A percentile compares a stretch with the other conserved stretches of the same genome.
phyloP scores from a whole-genome alignment of 1,139 yeast genomes.

The Hansenula sp. region DNA sequence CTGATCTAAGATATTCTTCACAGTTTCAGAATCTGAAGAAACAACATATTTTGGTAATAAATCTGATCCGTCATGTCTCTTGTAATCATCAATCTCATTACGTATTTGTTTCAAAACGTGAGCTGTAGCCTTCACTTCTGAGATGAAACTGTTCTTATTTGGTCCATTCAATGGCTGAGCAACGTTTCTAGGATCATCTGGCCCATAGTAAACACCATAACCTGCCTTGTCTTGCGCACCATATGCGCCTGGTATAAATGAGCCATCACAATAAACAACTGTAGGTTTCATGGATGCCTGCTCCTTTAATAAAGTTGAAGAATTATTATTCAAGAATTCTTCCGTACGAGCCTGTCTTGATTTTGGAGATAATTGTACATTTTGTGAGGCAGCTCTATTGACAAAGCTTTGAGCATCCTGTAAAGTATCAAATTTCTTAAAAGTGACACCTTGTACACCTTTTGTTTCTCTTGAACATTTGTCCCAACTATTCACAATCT shows the following conservation, averaged over 20 bases:
- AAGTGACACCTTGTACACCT: conserved; percentile 42
- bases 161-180: conserved; percentile 43
- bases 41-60: conserved; percentile 32
- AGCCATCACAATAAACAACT: conserved; percentile 66
- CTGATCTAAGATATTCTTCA: conserved; percentile 42
- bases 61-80: conserved; percentile 12
- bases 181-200: conserved; percentile 46
- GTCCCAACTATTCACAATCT: conserved; percentile 41
- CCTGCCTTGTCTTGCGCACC: conserved; percentile 49
- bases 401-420: conserved; percentile 35
- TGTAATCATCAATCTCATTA: conserved; percentile 29
- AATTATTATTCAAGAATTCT: neutral
- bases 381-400: conserved; percentile 6
- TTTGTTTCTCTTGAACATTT: conserved; percentile 39
- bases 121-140: conserved; percentile 67
- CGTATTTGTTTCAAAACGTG: conserved; percentile 46
- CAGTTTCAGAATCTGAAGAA: conserved; percentile 53
- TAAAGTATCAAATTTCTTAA: conserved; percentile 38
- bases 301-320: neutral
- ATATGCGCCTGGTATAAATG: conserved; percentile 43
- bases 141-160: conserved; percentile 79
- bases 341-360: neutral
- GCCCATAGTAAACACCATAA: conserved; percentile 70
- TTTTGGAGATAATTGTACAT: neutral
- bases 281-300: conserved; percentile 5